Evolutionary conservation across 306 rosid species (phyloP), one percentile per base, ranked within the genome.

Genomic region (Cicer chorassanicum): DNA sequence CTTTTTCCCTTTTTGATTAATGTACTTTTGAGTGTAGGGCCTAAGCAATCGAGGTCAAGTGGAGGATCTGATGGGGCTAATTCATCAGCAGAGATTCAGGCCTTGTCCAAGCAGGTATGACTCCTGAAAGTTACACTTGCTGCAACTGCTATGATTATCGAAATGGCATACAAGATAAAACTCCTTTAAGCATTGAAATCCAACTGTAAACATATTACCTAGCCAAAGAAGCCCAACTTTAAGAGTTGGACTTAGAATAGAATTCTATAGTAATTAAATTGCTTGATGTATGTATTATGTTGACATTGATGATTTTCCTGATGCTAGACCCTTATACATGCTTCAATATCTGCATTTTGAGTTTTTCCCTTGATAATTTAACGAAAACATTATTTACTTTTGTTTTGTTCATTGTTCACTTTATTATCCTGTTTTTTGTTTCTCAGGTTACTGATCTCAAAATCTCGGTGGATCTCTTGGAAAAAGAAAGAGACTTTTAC

Each of bases 401-500:
- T 6, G 7, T 60, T 69, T 67, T 75, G 42, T 53, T 70, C 65
- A 11, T 44, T 73, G 63, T 69, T 49, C 16, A 38, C 54, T 60
- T 11, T 45, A 34, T 53, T 75, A 55, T 82, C 71, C 50, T 76
- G 43, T 56, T 76, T 56, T 76, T 46, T 79, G 43, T 81, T 84
- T 59, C 15, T 50, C 90, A 95, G 99, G 77, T 95, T 77, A 80
- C 89, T 18, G 98, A 90, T 74, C 98, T 95, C 69, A 95, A 90
- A 82, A 74, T 87, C 46, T 92, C 97, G 2, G 90, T 95, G 73
- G 97, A 95, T 88, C 81, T 85, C 57, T 77, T 95, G 90, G 99
- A 95, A 77, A 95, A 95, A 80, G 99, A 95, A 82, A 78, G 99
- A 78, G 99, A 95, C 74, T 95, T 95, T 55, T 95, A 95, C 90